A percentile compares a stretch with the other conserved stretches of the same genome.
Evolutionary conservation across 2,329 filamentous ascomycete genomes (phyloP).

Genomic region (Fusarium circinatum): DNA sequence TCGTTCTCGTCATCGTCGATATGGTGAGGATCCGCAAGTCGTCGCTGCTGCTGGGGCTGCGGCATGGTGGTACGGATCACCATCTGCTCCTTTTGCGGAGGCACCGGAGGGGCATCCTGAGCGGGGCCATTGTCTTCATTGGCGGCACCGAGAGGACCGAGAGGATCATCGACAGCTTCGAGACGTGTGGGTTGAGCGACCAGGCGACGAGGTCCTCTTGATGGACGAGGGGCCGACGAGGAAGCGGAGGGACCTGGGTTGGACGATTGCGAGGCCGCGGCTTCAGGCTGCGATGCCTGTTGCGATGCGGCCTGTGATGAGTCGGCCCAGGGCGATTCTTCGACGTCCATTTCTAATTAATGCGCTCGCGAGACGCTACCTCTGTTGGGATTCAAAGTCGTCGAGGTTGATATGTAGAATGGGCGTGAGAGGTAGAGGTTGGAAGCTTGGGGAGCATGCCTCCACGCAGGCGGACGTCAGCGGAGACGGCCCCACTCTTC

Average conservation of each 20-base stretch:
- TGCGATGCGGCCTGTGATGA: constrained; percentile 50
- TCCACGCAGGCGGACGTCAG: constrained; percentile 35
- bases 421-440: constrained; percentile 35
- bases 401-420: not conserved
- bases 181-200: constrained; percentile 81
- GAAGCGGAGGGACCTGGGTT: constrained; percentile 43
- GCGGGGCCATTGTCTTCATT: constrained; percentile 58
- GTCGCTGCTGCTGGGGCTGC: constrained; percentile 54
- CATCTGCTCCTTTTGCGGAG: constrained; percentile 74
- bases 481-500: constrained; percentile 37
- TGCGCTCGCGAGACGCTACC: constrained; percentile 9
- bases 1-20: constrained; percentile 78
- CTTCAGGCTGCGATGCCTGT: constrained; percentile 45
- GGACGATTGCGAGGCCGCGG: constrained; percentile 45
- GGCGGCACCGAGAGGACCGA: constrained; percentile 79
- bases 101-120: constrained; percentile 70
- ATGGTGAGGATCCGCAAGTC: constrained; percentile 68
- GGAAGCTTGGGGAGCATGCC: constrained; percentile 35
- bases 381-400: constrained; percentile 15
- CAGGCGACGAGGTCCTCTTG: constrained; percentile 68
- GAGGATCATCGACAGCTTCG: constrained; percentile 79
- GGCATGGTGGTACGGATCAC: constrained; percentile 68
- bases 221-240: constrained; percentile 53
- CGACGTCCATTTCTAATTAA: constrained; percentile 57
- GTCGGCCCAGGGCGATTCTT: constrained; percentile 66